Conservation (phyloP, 2,329 filamentous ascomycete genomes). For the Phyllosticta citriasiana region DNA sequence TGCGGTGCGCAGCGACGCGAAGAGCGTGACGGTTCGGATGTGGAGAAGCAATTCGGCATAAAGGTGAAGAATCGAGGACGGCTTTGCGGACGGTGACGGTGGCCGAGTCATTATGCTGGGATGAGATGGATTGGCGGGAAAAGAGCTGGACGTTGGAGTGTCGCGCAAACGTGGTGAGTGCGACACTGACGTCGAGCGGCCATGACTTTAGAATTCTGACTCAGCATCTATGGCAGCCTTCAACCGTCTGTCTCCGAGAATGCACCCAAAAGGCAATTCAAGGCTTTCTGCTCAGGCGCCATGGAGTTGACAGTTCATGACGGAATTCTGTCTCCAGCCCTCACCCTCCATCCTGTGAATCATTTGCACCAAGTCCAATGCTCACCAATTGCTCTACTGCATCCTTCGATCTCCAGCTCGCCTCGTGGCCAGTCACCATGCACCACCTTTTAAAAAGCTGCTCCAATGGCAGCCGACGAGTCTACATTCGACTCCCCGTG, state of each 20-base stretch:
- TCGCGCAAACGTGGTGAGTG: background rate
- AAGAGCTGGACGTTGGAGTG: background rate
- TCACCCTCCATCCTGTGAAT: background rate
- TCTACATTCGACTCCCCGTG: background rate
- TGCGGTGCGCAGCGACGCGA: conserved; percentile 40
- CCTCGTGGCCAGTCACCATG: background rate
- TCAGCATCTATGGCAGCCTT: background rate
- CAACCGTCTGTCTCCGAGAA: background rate
- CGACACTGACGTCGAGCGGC: background rate
- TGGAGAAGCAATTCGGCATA: conserved; percentile 53
- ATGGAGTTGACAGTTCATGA: background rate
- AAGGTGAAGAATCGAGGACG: conserved; percentile 26
- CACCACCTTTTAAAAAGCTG: background rate
- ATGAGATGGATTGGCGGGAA: background rate
- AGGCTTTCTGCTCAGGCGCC: background rate
- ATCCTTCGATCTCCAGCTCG: background rate
- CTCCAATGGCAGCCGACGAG: background rate
- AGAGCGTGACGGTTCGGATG: conserved; percentile 50
- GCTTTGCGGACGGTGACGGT: background rate
- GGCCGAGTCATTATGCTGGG: background rate
- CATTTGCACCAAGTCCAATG: background rate
- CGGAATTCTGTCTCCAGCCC: background rate
- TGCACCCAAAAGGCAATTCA: background rate
- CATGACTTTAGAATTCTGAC: background rate
- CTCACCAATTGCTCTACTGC: background rate